Percentiles rank a stretch among this genome's conserved stretches.
Conservation (phyloP, 495 filamentous ascomycete species). For the Penicillium simplicissimum region DNA sequence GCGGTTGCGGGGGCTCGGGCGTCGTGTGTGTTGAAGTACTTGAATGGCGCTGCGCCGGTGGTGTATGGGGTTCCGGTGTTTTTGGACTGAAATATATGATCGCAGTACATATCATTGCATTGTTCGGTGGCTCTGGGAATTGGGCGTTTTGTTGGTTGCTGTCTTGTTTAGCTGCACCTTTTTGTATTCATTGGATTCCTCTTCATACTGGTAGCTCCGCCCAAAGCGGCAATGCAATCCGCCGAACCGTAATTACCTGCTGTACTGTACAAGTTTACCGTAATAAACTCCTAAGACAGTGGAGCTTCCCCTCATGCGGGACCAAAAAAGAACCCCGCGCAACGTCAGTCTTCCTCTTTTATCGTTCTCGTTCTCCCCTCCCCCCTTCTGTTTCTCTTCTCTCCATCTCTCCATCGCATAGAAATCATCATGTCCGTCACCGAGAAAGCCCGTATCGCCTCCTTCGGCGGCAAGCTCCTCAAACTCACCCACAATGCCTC, state of each 20-base stretch:
- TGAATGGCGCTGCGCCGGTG: constrained; percentile 89
- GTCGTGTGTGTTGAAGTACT: constrained; percentile 79
- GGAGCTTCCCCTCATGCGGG: constrained; percentile 31
- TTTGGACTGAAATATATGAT: constrained; percentile 44
- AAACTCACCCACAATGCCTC: constrained; percentile 85
- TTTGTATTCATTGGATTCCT: too few relatives aligned
- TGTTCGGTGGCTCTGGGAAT: neutral
- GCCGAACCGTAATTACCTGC: neutral
- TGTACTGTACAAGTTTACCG: too few relatives aligned
- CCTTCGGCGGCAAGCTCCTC: constrained; percentile 92
- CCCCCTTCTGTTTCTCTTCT: neutral
- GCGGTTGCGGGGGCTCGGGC: constrained; percentile 73
- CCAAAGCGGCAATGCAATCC: constrained; percentile 5
- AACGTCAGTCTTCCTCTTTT: constrained; percentile 7
- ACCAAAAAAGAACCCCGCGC: constrained; percentile 28
- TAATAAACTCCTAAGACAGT: constrained; percentile 8
- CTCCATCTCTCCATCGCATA: neutral
- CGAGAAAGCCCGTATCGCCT: constrained; percentile 85
- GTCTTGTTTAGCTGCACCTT: too few relatives aligned
- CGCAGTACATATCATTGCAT: neutral
- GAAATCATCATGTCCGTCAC: constrained; percentile 66
- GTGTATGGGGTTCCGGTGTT: constrained; percentile 96
- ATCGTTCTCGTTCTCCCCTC: neutral
- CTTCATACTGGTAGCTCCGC: neutral
- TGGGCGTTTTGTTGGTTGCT: neutral